These are phyloP conservation scores for Ceratocystis eucalypticola DNA, from an alignment of 2,329 filamentous ascomycete genomes.

Conservation along the genomic window DNA sequence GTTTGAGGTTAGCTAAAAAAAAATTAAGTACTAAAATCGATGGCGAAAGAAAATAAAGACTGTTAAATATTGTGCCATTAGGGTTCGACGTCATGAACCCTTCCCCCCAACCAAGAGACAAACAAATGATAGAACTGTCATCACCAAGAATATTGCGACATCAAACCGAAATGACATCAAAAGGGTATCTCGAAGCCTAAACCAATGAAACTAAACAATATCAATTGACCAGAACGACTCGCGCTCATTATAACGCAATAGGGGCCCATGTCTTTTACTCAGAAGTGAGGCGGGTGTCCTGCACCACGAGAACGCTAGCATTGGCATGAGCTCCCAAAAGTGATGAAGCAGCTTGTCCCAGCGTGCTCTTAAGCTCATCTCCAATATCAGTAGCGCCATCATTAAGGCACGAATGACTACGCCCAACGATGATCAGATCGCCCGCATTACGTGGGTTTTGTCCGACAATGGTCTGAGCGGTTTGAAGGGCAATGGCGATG, in stretches of 20 bases:
- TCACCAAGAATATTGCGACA: neutral
- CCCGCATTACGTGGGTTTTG: conserved; percentile 18
- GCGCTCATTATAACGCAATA: neutral
- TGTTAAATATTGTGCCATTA: neutral
- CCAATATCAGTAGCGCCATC: conserved; percentile 12
- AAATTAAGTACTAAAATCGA: too few relatives aligned
- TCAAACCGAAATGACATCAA: conserved; percentile 1
- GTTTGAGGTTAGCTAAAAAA: too few relatives aligned
- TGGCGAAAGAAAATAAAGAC: too few relatives aligned
- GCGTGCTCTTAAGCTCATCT: conserved; percentile 16
- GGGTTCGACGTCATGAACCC: neutral
- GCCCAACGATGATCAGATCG: conserved; percentile 15
- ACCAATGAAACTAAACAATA: neutral
- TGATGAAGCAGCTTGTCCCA: conserved; percentile 11
- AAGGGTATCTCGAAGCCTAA: conserved; percentile 2
- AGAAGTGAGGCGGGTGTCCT: conserved; percentile 2
- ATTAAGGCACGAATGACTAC: conserved; percentile 9
- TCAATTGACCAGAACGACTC: neutral
- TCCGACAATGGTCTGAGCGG: neutral
- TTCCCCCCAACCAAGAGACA: neutral
- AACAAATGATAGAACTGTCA: neutral
- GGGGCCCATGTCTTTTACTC: neutral
- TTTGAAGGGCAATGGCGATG: conserved; percentile 1
- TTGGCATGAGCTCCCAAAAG: conserved; percentile 9
- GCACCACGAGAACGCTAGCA: conserved; percentile 15